These are phyloP conservation scores for Ballota nigra DNA, from an alignment of 257 asterid genomes.

Conservation along the genomic window DNA sequence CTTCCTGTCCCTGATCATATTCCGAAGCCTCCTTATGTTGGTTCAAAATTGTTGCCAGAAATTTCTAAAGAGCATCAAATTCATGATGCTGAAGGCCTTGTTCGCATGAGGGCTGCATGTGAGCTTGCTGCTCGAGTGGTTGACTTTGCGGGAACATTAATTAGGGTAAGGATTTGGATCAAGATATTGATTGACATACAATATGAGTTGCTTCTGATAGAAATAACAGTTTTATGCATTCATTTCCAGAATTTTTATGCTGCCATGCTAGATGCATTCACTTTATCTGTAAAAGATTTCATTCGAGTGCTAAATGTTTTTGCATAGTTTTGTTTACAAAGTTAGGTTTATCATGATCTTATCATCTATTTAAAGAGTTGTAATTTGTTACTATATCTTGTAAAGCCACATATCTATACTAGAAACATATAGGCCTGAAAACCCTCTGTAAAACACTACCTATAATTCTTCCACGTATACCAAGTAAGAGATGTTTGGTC, in stretches of 20 bases:
- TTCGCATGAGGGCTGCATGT: constrained; percentile 84
- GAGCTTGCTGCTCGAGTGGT: constrained; percentile 93
- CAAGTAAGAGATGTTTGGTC: neutral
- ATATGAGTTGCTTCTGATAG: neutral
- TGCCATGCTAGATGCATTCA: neutral
- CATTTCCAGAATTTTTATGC: neutral
- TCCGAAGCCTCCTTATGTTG: constrained; percentile 77
- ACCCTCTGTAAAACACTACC: neutral
- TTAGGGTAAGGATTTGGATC: constrained; percentile 64
- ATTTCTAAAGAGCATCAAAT: constrained; percentile 67
- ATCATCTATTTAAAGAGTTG: neutral
- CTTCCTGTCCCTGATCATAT: constrained; percentile 89
- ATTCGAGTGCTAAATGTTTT: neutral
- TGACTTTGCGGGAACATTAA: constrained; percentile 83
- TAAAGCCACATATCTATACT: neutral
- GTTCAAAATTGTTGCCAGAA: constrained; percentile 63
- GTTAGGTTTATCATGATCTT: constrained; percentile 6
- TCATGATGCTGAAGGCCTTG: constrained; percentile 78
- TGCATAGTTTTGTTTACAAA: neutral
- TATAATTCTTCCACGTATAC: neutral
- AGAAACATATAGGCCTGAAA: neutral
- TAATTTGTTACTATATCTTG: neutral
- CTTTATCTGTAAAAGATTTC: neutral
- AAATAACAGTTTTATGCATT: neutral
- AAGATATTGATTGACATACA: constrained; percentile 6